phyloP scores from a whole-genome alignment of 2,329 filamentous ascomycete genomes.

The Colletotrichum destructivum region DNA sequence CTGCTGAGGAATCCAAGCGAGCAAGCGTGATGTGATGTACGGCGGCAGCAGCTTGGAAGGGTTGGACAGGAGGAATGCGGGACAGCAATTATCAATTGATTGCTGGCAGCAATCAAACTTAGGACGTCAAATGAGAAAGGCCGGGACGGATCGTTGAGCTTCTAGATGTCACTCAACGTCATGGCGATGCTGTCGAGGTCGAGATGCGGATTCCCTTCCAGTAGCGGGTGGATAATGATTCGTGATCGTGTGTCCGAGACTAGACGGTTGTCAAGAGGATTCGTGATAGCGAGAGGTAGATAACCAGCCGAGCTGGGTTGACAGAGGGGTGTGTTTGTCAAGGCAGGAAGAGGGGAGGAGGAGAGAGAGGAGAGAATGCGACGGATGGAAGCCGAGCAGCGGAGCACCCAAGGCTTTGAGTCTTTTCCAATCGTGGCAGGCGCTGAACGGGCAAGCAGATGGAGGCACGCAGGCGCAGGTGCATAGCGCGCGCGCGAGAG shows the following conservation, averaged over 20 bases:
- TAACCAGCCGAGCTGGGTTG: background rate
- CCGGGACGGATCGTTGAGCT: slow-evolving; percentile 22
- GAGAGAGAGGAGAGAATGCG: background rate
- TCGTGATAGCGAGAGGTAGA: slow-evolving; percentile 26
- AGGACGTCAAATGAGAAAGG: background rate
- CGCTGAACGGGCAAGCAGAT: slow-evolving; percentile 15
- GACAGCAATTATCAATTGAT: slow-evolving; percentile 2
- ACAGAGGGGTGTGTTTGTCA: background rate
- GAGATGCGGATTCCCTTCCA: slow-evolving; percentile 10
- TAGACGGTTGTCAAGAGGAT: background rate
- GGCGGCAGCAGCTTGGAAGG: slow-evolving; percentile 10
- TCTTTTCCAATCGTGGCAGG: slow-evolving; percentile 36
- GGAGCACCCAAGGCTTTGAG: slow-evolving; percentile 33
- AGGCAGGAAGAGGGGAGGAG: slow-evolving; percentile 19
- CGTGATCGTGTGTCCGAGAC: background rate
- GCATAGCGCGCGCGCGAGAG: slow-evolving; percentile 2
- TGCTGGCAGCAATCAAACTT: slow-evolving; percentile 13
- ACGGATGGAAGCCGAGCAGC: slow-evolving; percentile 10
- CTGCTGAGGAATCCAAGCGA: background rate
- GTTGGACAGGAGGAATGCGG: slow-evolving; percentile 5
- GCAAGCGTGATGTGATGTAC: background rate
- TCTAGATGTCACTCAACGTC: slow-evolving; percentile 30
- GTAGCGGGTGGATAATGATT: background rate
- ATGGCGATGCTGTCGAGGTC: slow-evolving; percentile 33
- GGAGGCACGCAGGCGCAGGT: slow-evolving; percentile 9